phyloP scores from a whole-genome alignment of 352 stramenopile species.

The Salisapilia sapeloensis region DNA sequence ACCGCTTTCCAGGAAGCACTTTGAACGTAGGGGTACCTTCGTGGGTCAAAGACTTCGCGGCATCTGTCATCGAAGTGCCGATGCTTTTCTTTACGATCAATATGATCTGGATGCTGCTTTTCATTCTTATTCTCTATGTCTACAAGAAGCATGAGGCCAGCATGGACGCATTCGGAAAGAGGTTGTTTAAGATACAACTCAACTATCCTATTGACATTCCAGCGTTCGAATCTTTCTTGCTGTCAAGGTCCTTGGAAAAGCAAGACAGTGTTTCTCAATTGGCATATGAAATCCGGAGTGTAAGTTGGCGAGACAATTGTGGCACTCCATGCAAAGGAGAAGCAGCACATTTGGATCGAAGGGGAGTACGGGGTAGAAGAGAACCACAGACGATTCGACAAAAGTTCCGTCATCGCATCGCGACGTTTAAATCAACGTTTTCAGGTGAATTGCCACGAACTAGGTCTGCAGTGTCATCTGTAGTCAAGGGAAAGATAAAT shows the following conservation, averaged over 20 bases:
- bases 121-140: conserved; percentile 29
- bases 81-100: conserved; percentile 81
- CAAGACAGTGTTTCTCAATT: conserved; percentile 36
- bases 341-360: no score
- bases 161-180: conserved; percentile 59
- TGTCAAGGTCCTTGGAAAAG: conserved; percentile 15
- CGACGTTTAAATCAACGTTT: no score
- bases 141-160: conserved; percentile 37
- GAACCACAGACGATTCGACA: no score
- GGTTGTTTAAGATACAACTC: conserved; percentile 67
- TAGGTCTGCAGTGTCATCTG: no score
- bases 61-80: conserved; percentile 29
- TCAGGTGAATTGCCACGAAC: no score
- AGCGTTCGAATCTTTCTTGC: conserved; percentile 21
- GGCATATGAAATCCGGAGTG: conserved; percentile 24
- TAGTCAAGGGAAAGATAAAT: no score
- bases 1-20: conserved; percentile 81
- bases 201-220: conserved; percentile 30
- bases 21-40: conserved; percentile 78
- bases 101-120: conserved; percentile 71
- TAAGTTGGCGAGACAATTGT: conserved; percentile 24
- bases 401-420: no score
- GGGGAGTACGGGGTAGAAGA: no score
- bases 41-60: conserved; percentile 33
- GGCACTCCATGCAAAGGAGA: conserved; percentile 4